Evolutionary conservation across 371 early-diverging fungal species (phyloP).

Genomic region (Lichtheimia corymbifera): DNA sequence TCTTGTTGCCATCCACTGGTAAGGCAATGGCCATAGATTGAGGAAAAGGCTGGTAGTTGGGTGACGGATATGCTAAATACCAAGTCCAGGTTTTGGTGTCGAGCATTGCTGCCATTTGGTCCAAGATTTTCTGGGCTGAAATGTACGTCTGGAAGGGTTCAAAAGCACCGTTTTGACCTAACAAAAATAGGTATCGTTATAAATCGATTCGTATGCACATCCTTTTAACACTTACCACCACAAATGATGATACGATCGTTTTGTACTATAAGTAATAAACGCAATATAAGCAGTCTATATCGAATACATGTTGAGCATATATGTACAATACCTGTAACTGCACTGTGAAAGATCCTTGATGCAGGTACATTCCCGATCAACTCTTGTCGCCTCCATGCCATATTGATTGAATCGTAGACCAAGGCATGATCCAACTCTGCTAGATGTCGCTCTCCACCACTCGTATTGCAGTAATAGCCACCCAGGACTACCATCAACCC

Average conservation of each 20-base stretch:
- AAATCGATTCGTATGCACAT: too few species aligned
- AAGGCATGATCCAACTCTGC: conserved; percentile 13
- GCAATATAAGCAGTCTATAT: background rate
- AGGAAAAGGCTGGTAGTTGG: conserved; percentile 33
- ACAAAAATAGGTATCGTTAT: background rate
- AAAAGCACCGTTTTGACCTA: conserved; percentile 24
- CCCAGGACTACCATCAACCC: conserved; percentile 7
- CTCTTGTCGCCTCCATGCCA: conserved; percentile 21
- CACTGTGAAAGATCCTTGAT: conserved; percentile 29
- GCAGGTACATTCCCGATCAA: conserved; percentile 24
- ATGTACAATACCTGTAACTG: conserved; percentile 28
- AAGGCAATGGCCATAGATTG: conserved; percentile 23
- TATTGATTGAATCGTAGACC: conserved; percentile 18
- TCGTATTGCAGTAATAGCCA: background rate
- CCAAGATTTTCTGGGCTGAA: conserved; percentile 9
- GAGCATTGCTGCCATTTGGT: conserved; percentile 25
- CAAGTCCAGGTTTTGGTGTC: conserved; percentile 28
- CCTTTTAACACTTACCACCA: too few species aligned
- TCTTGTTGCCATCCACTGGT: conserved; percentile 27
- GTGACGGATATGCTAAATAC: conserved; percentile 21
- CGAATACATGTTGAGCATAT: background rate
- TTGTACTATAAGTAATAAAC: too few species aligned
- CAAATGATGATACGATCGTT: too few species aligned
- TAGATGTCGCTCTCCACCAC: background rate
- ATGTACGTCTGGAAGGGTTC: conserved; percentile 37